Percentiles rank a stretch among this genome's conserved stretches.
Evolutionary conservation across 176 grass and related monocot species (phyloP).

Genomic region (Lolium perenne): DNA sequence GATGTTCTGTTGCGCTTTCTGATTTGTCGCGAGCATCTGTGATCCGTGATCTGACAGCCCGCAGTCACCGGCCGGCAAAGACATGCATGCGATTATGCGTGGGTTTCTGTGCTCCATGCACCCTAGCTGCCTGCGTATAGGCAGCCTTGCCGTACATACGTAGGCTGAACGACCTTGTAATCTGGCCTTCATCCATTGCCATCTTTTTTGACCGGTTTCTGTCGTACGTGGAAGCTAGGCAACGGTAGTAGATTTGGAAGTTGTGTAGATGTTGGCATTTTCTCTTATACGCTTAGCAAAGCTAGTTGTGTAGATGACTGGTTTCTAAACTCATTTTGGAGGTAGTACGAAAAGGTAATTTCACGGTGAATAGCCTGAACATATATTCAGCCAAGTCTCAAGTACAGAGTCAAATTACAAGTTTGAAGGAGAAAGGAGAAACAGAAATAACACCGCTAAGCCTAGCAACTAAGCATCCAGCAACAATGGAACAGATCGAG

Average conservation of each 20-base stretch:
- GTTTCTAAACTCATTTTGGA: no score
- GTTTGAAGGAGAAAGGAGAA: no score
- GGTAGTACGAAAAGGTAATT: no score
- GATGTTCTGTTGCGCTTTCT: conserved; percentile 49
- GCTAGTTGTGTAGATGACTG: no score
- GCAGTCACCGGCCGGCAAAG: conserved; percentile 50
- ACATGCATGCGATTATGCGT: conserved; percentile 31
- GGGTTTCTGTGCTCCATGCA: conserved; percentile 37
- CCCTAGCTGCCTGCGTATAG: background rate
- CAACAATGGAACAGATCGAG: no score
- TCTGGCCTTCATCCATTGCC: conserved; percentile 19
- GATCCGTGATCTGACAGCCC: conserved; percentile 11
- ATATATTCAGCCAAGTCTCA: no score
- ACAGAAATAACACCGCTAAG: no score
- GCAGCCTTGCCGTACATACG: conserved; percentile 18
- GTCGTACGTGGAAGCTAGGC: no score
- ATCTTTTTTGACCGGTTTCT: conserved; percentile 46
- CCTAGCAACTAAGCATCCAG: no score
- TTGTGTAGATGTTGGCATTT: background rate
- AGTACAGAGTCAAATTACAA: no score
- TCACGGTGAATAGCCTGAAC: no score
- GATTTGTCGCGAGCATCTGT: conserved; percentile 54
- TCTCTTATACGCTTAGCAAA: no score
- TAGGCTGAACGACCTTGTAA: conserved; percentile 36
- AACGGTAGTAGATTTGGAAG: background rate